Conservation (phyloP, 352 stramenopile species). For the Saprolegnia diclina region DNA sequence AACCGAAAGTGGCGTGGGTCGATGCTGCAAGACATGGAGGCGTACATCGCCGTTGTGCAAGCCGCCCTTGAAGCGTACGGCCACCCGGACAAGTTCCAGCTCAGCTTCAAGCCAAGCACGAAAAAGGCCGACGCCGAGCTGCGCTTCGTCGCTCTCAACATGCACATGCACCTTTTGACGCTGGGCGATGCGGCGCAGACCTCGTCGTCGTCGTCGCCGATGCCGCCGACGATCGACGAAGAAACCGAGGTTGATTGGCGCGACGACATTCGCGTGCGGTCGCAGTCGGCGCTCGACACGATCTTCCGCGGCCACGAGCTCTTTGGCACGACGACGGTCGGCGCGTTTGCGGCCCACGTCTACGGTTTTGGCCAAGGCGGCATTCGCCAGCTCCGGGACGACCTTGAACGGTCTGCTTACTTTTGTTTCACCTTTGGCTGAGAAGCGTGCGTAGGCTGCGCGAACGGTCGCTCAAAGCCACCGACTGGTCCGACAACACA, state of each 20-base stretch:
- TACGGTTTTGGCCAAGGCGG: slow-evolving; percentile 78
- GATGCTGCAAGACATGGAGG: slow-evolving; percentile 66
- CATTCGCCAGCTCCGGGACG: slow-evolving; percentile 64
- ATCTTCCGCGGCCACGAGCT: slow-evolving; percentile 56
- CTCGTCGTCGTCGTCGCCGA: not conserved
- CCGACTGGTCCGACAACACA: slow-evolving; percentile 56
- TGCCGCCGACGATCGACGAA: not conserved
- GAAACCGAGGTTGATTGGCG: slow-evolving; percentile 8
- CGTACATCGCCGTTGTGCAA: slow-evolving; percentile 77
- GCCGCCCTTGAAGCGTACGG: slow-evolving; percentile 71
- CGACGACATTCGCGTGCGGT: not conserved
- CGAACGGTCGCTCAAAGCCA: slow-evolving; percentile 43
- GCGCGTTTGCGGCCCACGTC: slow-evolving; percentile 75
- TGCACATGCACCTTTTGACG: slow-evolving; percentile 79
- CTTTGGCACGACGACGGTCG: slow-evolving; percentile 76
- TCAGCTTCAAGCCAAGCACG: slow-evolving; percentile 83
- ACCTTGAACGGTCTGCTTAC: slow-evolving; percentile 34
- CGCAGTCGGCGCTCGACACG: not conserved
- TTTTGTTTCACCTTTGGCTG: not conserved
- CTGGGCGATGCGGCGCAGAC: slow-evolving; percentile 60
- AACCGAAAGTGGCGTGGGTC: slow-evolving; percentile 74
- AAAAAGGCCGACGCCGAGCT: slow-evolving; percentile 79
- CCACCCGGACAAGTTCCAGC: slow-evolving; percentile 49
- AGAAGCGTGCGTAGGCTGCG: slow-evolving; percentile 30
- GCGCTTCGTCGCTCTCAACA: slow-evolving; percentile 73